Base-by-base conservation (phyloP, 2,329 filamentous ascomycete species). In the Didymella lethalis region DNA sequence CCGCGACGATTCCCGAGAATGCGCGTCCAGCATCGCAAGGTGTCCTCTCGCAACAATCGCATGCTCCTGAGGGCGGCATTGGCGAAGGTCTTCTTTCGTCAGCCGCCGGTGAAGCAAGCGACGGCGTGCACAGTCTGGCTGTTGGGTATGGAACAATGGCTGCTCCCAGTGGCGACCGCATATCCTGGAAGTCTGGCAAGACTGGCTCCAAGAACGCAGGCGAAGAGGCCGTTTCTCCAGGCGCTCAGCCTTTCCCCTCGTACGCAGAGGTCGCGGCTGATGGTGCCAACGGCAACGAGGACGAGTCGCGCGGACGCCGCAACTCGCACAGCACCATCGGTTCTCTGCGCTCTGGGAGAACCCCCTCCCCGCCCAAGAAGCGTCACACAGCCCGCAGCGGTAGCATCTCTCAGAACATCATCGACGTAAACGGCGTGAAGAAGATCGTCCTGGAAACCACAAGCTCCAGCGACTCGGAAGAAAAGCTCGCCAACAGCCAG, bases 391-490 rank as follows among this genome's bases (percentile, higher is more conserved):
- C 88, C 6, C 83, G 90, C 56, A 91, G 88, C 65, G 90, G 91
- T 28, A 91, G 88, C 72, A 92, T 93, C 67, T 92, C 90, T 0
- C 90, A 93, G 76, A 91, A 90, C 61, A 81, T 91, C n/a, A 80
- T 93, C 55, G 89, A 93, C 69, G 82, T 88, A 2, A 87, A 88
- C 54, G 91, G 91, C 2, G 84, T 93, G 51, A 86, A 87, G 63
- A 94, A 94, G 77, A 86, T 92, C 44, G 86, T 94, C 0, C 81
- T 94, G 26, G 88, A 92, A 70, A 88, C 88, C 3, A 89, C 83
- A 26, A 87, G 84, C 65, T 84, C 83, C 18, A 83, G 79, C 64
- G 82, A 83, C 43, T 71, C 69, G 2, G 71, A 77, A 10, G 69
- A 68, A 50, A 72, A 71, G 52, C 52, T 59, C 25, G 34, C 48